Conservation (phyloP, 257 asterid species). For the Leptodermis oblonga region DNA sequence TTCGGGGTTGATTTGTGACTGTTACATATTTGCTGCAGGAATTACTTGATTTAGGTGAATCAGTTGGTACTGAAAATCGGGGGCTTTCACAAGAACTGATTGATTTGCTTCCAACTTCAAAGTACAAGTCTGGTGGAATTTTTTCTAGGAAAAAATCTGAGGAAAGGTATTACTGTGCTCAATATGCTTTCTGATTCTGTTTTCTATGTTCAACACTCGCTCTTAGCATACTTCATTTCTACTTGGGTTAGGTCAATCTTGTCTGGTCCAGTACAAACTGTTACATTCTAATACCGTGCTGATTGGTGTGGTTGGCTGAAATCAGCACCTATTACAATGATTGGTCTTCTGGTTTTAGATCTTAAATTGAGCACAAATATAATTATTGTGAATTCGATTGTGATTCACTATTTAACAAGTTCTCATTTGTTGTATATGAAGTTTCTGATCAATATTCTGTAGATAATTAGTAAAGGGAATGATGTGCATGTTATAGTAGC, state of each 20-base stretch:
- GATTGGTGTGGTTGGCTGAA: background rate
- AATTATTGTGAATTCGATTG: background rate
- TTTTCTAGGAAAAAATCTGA: slow-evolving; percentile 66
- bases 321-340: background rate
- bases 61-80: slow-evolving; percentile 81
- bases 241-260: background rate
- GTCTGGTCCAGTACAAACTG: background rate
- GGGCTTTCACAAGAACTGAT: slow-evolving; percentile 81
- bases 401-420: background rate
- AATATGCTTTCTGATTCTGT: background rate
- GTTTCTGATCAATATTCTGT: background rate
- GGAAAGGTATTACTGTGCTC: slow-evolving; percentile 49
- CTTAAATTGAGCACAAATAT: background rate
- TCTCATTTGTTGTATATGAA: background rate
- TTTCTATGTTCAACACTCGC: background rate
- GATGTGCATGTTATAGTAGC: background rate
- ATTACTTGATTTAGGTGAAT: slow-evolving; percentile 87
- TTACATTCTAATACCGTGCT: background rate
- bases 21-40: slow-evolving; percentile 40
- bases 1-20: slow-evolving; percentile 2
- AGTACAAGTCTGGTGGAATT: slow-evolving; percentile 66
- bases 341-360: background rate
- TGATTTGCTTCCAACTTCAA: slow-evolving; percentile 69
- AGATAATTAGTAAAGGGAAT: background rate
- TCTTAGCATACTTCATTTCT: too few relatives aligned